Evolutionary conservation across 768 basidiomycete species (phyloP), one percentile per base, ranked within the genome.

Genomic region (Floccularia luteovirens): DNA sequence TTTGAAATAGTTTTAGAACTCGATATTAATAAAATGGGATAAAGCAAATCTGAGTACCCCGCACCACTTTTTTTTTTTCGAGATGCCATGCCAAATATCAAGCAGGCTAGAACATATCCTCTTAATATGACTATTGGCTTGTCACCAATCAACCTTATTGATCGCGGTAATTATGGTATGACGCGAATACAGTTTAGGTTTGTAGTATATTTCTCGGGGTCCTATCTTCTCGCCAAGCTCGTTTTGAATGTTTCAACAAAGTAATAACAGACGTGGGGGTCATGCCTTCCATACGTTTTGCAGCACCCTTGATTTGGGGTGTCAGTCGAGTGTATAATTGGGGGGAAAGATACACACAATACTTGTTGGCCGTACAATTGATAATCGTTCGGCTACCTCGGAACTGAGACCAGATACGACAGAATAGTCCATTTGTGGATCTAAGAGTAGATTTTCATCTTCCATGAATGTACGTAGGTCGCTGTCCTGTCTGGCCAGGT

Each of bases 221-320:
- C n/a, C n/a, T n/a, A n/a, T n/a, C n/a, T n/a, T n/a, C n/a, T n/a
- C 24, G 44, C 57, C 59, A 63, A 13, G 62, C 69, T 42, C 65
- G 54, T 45, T 70, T 72, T 4, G 85, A 79, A 53, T 87, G 71
- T 49, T 72, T 75, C 46, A 92, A 62, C 19, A 93, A 55, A 28
- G 68, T 67, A 10, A 90, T 67, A n/a, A 85, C 62, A 1, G 78
- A 76, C 0, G 80, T 72, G 2, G 90, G 90, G 2, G 91, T 94
- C 75, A 93, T 88, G 5, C 91, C 91, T 54, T 93, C 90, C 78
- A 93, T 90, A 20, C 90, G 68, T 57, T 90, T 91, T 12, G 86
- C 91, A 3, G 85, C 84, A n/a, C 90, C 90, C 90, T 91, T 41
- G 25, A 37, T 11, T 16, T 17, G 31, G 16, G n/a, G 6, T 3